A percentile compares a stretch with the other conserved stretches of the same genome.
phyloP scores from a whole-genome alignment of 1,139 yeast species.

The Debaryomyces sp. region DNA sequence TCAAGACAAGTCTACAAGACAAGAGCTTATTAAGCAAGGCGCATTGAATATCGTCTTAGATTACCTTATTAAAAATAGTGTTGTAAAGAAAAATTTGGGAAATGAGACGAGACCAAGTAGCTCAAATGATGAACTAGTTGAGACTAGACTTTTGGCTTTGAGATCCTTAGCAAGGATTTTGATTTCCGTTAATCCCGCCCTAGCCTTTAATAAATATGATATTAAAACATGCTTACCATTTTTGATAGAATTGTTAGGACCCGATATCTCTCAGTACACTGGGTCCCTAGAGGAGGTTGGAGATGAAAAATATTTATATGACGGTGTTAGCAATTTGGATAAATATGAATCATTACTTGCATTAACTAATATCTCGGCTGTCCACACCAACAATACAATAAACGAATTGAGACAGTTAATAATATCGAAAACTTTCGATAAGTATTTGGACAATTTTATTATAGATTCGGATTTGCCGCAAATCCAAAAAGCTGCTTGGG shows the following conservation, averaged over 20 bases:
- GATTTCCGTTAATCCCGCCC: slow-evolving; percentile 42
- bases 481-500: slow-evolving; percentile 51
- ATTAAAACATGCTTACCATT: slow-evolving; percentile 48
- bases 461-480: slow-evolving; percentile 37
- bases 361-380: slow-evolving; percentile 48
- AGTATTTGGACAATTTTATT: slow-evolving; percentile 38
- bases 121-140: slow-evolving; percentile 16
- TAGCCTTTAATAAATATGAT: slow-evolving; percentile 45
- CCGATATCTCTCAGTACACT: slow-evolving; percentile 27
- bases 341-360: slow-evolving; percentile 50
- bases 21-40: slow-evolving; percentile 51
- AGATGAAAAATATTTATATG: slow-evolving; percentile 23
- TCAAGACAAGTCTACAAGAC: slow-evolving; percentile 28
- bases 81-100: slow-evolving; percentile 16
- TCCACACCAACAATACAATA: slow-evolving; percentile 25
- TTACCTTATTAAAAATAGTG: slow-evolving; percentile 39
- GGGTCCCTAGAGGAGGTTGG: slow-evolving; percentile 14
- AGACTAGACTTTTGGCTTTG: slow-evolving; percentile 29
- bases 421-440: slow-evolving; percentile 35
- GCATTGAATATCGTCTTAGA: slow-evolving; percentile 40
- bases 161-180: slow-evolving; percentile 47
- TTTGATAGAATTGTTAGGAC: slow-evolving; percentile 48
- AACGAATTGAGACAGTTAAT: slow-evolving; percentile 33
- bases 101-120: slow-evolving; percentile 24
- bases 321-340: slow-evolving; percentile 36